Conservation (phyloP, 352 stramenopile genomes). For the Globisporangium emineosum region DNA sequence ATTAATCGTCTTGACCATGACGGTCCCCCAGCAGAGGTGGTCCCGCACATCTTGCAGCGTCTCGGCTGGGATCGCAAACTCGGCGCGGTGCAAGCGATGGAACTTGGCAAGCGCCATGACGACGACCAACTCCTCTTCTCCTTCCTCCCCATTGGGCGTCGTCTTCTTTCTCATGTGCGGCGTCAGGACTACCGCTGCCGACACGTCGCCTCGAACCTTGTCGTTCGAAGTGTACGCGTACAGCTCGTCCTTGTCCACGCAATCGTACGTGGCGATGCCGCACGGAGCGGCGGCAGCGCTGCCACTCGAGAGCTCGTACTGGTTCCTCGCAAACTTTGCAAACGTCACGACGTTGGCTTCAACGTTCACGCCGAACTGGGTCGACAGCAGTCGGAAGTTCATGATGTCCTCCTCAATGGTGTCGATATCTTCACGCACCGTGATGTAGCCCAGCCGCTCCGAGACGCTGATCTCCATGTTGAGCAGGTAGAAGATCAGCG, state of each 20-base stretch:
- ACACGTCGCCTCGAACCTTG: neutral
- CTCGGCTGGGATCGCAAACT: neutral
- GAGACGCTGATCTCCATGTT: slow-evolving; percentile 44
- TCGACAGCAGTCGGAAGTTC: neutral
- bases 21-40: neutral
- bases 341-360: neutral
- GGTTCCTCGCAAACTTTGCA: neutral
- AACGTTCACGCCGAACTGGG: neutral
- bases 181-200: neutral
- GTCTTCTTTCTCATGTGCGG: neutral
- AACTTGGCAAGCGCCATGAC: neutral
- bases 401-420: neutral
- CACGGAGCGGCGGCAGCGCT: neutral
- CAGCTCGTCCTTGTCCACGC: neutral
- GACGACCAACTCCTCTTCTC: neutral
- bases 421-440: slow-evolving; percentile 22
- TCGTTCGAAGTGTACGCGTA: neutral
- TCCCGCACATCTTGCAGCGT: neutral
- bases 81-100: neutral
- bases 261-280: neutral
- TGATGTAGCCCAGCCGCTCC: slow-evolving; percentile 15
- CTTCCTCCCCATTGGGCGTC: neutral
- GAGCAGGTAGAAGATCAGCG: slow-evolving; percentile 31
- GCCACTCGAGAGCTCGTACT: neutral
- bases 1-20: neutral